A percentile compares a stretch with the other conserved stretches of the same genome.
phyloP scores from a whole-genome alignment of 352 stramenopile species.

The Phytopythium helicoides region DNA sequence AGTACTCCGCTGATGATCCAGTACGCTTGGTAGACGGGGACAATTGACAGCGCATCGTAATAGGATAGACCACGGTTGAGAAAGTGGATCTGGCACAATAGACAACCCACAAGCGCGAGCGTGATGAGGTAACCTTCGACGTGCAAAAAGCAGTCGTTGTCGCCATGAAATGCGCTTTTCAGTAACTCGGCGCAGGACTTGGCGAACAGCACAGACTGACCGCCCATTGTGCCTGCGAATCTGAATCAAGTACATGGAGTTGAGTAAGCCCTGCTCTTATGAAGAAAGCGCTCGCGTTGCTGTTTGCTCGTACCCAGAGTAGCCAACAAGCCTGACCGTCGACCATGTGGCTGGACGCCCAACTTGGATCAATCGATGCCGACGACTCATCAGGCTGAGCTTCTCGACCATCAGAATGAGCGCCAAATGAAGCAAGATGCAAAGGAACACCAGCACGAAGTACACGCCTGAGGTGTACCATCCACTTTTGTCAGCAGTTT shows the following conservation, averaged over 20 bases:
- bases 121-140: slow-evolving; percentile 66
- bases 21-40: slow-evolving; percentile 87
- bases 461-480: slow-evolving; percentile 28
- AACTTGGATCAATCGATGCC: slow-evolving; percentile 76
- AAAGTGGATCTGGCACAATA: slow-evolving; percentile 77
- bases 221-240: slow-evolving; percentile 72
- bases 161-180: slow-evolving; percentile 65
- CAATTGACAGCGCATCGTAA: slow-evolving; percentile 81
- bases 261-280: background rate
- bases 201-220: slow-evolving; percentile 83
- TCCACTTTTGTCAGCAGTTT: background rate
- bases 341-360: slow-evolving; percentile 59
- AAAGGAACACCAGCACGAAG: slow-evolving; percentile 57
- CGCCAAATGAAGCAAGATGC: slow-evolving; percentile 46
- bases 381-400: slow-evolving; percentile 63
- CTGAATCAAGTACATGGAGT: slow-evolving; percentile 5
- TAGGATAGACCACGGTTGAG: slow-evolving; percentile 73
- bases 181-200: slow-evolving; percentile 81
- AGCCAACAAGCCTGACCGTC: slow-evolving; percentile 68
- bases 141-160: slow-evolving; percentile 52
- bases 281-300: background rate
- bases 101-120: slow-evolving; percentile 53
- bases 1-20: slow-evolving; percentile 89
- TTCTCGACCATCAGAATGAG: slow-evolving; percentile 69
- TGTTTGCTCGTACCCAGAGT: slow-evolving; percentile 39